phyloP scores from a whole-genome alignment of 176 grass and related monocot species.

The Typha latifolia region DNA sequence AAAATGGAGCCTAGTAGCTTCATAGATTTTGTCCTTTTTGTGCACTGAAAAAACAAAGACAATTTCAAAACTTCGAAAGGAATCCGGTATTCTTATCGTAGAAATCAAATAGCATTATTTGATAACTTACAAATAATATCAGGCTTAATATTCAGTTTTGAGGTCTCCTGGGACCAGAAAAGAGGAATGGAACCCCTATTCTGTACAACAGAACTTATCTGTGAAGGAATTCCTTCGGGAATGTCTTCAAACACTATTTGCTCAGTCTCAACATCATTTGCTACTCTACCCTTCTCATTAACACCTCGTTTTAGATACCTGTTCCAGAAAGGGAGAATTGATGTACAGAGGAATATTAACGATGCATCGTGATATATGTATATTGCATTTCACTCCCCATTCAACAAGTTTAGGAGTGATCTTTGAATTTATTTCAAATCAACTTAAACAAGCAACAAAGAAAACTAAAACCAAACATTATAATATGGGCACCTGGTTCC shows the following conservation, averaged over 20 bases:
- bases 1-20: conserved; percentile 83
- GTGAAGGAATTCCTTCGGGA: conserved; percentile 30
- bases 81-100: background rate
- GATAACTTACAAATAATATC: conserved; percentile 79
- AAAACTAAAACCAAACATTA: conserved; percentile 9
- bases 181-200: conserved; percentile 93
- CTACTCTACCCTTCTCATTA: conserved; percentile 85
- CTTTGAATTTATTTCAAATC: conserved; percentile 4
- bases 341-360: background rate
- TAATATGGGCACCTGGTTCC: conserved; percentile 64
- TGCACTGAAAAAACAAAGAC: conserved; percentile 48
- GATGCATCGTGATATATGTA: background rate
- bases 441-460: conserved; percentile 2
- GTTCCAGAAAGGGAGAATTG: conserved; percentile 14
- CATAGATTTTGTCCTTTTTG: conserved; percentile 56
- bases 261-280: conserved; percentile 95
- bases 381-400: background rate
- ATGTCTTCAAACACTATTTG: conserved; percentile 81
- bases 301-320: conserved; percentile 94
- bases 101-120: background rate
- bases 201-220: conserved; percentile 90
- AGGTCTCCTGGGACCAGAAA: conserved; percentile 90
- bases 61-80: background rate
- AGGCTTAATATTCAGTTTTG: conserved; percentile 69
- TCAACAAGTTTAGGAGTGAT: background rate